Conservation (phyloP, 495 filamentous ascomycete genomes). For the Aeminium ludgeri region DNA sequence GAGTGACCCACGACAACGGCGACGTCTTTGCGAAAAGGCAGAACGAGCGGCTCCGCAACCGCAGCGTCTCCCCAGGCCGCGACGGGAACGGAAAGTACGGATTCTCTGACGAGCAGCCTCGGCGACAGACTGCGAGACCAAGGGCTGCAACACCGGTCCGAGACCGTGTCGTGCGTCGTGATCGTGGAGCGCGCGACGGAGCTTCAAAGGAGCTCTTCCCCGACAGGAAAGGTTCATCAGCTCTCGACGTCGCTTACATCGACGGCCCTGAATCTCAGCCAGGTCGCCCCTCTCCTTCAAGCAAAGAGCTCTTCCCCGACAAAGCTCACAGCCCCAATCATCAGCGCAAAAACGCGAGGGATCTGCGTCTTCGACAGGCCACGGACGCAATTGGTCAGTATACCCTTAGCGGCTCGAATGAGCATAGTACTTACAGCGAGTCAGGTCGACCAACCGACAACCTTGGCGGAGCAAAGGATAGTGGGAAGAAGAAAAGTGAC, state of each 20-base stretch:
- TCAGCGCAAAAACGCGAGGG: conserved; percentile 47
- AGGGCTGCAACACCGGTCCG: conserved; percentile 6
- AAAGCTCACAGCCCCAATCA: conserved; percentile 39
- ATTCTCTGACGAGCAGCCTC: conserved; percentile 26
- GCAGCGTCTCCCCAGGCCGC: conserved; percentile 55
- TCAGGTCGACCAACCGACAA: conserved; percentile 2
- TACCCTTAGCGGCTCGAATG: conserved; percentile 6
- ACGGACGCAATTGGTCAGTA: conserved; percentile 10
- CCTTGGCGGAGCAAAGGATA: background rate
- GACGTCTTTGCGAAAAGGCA: conserved; percentile 17
- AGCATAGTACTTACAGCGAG: conserved; percentile 3
- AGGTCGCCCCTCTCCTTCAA: conserved; percentile 6
- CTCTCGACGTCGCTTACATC: conserved; percentile 1
- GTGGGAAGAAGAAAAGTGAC: conserved; percentile 1
- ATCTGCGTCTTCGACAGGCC: conserved; percentile 42
- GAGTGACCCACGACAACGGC: conserved; percentile 20
- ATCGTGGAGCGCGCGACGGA: conserved; percentile 4
- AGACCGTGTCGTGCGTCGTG: background rate
- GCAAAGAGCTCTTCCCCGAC: conserved; percentile 48
- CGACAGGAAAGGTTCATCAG: conserved; percentile 5
- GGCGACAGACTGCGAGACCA: conserved; percentile 1
- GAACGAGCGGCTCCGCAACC: conserved; percentile 22
- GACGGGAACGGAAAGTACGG: conserved; percentile 42
- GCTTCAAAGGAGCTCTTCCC: conserved; percentile 21
- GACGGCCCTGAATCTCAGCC: conserved; percentile 7